phyloP scores from a whole-genome alignment of 257 asterid species.

The Solanum stenotomum region DNA sequence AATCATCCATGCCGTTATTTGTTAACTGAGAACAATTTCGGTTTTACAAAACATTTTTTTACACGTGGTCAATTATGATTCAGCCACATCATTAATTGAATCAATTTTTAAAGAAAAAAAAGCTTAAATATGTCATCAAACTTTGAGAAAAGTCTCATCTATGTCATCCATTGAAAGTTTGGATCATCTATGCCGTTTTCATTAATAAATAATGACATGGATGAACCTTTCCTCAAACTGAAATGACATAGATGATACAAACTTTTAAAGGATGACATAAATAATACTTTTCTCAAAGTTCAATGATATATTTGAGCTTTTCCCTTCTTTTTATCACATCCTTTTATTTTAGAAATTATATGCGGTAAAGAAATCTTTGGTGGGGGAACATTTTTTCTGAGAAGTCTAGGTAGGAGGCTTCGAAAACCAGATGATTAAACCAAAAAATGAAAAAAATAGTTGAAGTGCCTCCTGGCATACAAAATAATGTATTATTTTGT shows the following conservation, averaged over 20 bases:
- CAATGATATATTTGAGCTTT: too few relatives aligned
- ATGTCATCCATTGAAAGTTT: too few relatives aligned
- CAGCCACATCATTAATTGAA: not conserved
- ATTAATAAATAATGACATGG: too few relatives aligned
- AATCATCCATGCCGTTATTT: fast-evolving
- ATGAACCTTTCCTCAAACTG: not conserved
- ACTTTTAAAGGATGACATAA: too few relatives aligned
- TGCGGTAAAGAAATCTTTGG: not conserved
- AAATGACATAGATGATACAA: too few relatives aligned
- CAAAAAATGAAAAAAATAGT: not conserved
- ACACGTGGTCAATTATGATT: not conserved
- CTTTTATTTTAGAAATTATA: not conserved
- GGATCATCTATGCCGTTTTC: too few relatives aligned
- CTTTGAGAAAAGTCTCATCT: not conserved
- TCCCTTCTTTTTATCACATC: not conserved
- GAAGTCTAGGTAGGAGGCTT: not conserved
- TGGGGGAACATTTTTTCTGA: too few relatives aligned
- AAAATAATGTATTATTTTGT: not conserved
- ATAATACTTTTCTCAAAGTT: too few relatives aligned
- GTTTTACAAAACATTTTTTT: too few relatives aligned
- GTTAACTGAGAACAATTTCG: too few relatives aligned
- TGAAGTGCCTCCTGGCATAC: not conserved
- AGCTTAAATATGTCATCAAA: too few relatives aligned
- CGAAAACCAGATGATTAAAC: not conserved
- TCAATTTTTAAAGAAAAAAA: not conserved